phyloP scores from a whole-genome alignment of 78 protist species.

The Planoprotostelium fungivorum region DNA sequence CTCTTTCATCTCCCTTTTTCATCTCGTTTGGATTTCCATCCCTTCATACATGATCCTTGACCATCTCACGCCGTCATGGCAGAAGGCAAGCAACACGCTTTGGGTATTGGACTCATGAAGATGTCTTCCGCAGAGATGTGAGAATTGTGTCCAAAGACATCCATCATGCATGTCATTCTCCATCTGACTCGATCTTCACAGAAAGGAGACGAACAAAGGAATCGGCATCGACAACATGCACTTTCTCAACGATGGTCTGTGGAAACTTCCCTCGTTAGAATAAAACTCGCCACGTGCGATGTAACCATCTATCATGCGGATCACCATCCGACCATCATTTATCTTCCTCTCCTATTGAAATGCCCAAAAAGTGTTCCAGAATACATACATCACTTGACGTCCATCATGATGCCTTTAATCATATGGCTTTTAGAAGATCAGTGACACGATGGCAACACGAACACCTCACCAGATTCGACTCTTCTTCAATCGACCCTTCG shows the following conservation, averaged over 20 bases:
- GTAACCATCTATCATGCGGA: too few species aligned
- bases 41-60: background rate
- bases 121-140: constrained; percentile 61
- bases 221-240: constrained; percentile 42
- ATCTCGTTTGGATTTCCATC: too few species aligned
- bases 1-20: too few species aligned
- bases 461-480: background rate
- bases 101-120: constrained; percentile 47
- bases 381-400: too few species aligned
- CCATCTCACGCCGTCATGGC: constrained; percentile 35
- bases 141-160: background rate
- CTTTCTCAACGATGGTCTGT: constrained; percentile 58
- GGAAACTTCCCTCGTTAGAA: constrained; percentile 32
- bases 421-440: background rate
- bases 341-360: too few species aligned
- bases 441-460: too few species aligned
- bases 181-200: background rate
- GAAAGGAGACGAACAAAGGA: constrained; percentile 21
- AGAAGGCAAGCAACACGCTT: constrained; percentile 57
- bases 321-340: too few species aligned
- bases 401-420: background rate
- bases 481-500: background rate
- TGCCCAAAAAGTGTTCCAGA: too few species aligned
- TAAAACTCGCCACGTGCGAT: too few species aligned
- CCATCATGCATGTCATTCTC: background rate